These are phyloP conservation scores for Scorias spongiosa DNA, from an alignment of 2,329 filamentous ascomycete genomes.

Conservation along the genomic window DNA sequence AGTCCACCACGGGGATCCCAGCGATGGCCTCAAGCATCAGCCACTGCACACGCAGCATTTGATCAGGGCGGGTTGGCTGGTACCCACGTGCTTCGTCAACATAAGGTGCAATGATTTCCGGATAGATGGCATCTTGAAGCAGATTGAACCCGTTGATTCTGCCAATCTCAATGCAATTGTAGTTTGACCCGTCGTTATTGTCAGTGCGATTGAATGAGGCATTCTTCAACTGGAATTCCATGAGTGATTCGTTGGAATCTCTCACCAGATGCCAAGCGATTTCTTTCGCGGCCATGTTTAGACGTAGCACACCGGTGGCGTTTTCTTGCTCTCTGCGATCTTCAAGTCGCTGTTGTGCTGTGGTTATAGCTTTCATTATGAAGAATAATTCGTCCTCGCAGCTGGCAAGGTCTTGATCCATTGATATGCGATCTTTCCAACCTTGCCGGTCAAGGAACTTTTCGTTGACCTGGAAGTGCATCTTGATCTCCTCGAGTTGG, in stretches of 20 bases:
- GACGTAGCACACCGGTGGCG: conserved; percentile 67
- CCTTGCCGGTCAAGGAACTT: conserved; percentile 74
- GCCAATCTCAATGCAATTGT: conserved; percentile 79
- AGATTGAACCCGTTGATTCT: conserved; percentile 81
- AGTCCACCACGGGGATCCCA: conserved; percentile 90
- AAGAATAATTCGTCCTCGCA: conserved; percentile 98
- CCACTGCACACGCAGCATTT: conserved; percentile 93
- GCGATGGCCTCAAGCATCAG: conserved; percentile 97
- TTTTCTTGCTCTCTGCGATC: conserved; percentile 50
- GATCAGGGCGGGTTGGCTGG: conserved; percentile 48
- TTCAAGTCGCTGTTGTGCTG: conserved; percentile 72
- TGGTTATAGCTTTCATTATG: conserved; percentile 99
- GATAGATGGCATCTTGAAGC: conserved; percentile 79
- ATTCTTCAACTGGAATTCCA: conserved; percentile 83
- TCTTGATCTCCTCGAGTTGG: conserved; percentile 90
- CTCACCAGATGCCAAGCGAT: conserved; percentile 95
- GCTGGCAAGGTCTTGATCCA: conserved; percentile 75
- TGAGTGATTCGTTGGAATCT: conserved; percentile 71
- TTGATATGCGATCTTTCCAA: conserved; percentile 77
- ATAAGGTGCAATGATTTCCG: conserved; percentile 89
- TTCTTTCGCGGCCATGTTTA: conserved; percentile 86
- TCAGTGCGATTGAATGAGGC: conserved; percentile 90
- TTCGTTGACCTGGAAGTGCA: conserved; percentile 85
- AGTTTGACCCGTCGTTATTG: conserved; percentile 91
- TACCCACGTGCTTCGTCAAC: conserved; percentile 44